Conservation (phyloP, 2,329 filamentous ascomycete genomes). For the Pezicula neosporulosa region DNA sequence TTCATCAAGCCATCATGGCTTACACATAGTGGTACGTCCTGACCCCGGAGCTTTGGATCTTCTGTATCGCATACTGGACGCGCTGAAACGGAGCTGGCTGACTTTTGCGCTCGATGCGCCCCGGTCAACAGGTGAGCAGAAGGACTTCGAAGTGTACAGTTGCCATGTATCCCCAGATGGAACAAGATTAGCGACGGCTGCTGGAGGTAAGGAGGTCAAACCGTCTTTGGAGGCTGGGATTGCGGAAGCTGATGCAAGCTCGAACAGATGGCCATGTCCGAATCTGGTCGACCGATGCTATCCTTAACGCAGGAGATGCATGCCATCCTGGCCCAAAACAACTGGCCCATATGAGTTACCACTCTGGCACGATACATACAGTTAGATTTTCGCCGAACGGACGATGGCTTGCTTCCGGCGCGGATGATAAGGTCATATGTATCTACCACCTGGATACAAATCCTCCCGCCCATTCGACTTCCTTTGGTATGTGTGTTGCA, state of each 20-base stretch:
- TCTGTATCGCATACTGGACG: not conserved
- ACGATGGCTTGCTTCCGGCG: slow-evolving; percentile 92
- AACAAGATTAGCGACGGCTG: slow-evolving; percentile 85
- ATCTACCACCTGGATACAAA: slow-evolving; percentile 84
- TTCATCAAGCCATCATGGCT: slow-evolving; percentile 96
- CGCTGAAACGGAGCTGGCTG: slow-evolving; percentile 20
- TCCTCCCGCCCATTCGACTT: slow-evolving; percentile 70
- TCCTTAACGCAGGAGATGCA: slow-evolving; percentile 74
- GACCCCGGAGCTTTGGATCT: not conserved
- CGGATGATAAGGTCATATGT: slow-evolving; percentile 98
- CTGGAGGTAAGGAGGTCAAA: slow-evolving; percentile 63
- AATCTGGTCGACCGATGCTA: slow-evolving; percentile 95
- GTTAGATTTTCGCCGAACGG: slow-evolving; percentile 96
- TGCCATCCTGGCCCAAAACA: slow-evolving; percentile 79
- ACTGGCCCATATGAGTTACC: slow-evolving; percentile 96
- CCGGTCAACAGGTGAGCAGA: slow-evolving; percentile 71
- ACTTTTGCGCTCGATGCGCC: slow-evolving; percentile 22
- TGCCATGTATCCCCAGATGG: slow-evolving; percentile 97
- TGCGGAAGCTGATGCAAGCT: slow-evolving; percentile 3
- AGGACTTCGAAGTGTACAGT: slow-evolving; percentile 97
- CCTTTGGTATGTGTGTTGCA: slow-evolving; percentile 62
- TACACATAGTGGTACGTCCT: slow-evolving; percentile 74
- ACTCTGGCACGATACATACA: slow-evolving; percentile 94
- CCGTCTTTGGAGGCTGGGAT: not conserved
- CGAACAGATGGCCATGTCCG: slow-evolving; percentile 84